Evolutionary conservation across 768 basidiomycete genomes (phyloP), one percentile per base, ranked within the genome.

Genomic region (Postia placenta): DNA sequence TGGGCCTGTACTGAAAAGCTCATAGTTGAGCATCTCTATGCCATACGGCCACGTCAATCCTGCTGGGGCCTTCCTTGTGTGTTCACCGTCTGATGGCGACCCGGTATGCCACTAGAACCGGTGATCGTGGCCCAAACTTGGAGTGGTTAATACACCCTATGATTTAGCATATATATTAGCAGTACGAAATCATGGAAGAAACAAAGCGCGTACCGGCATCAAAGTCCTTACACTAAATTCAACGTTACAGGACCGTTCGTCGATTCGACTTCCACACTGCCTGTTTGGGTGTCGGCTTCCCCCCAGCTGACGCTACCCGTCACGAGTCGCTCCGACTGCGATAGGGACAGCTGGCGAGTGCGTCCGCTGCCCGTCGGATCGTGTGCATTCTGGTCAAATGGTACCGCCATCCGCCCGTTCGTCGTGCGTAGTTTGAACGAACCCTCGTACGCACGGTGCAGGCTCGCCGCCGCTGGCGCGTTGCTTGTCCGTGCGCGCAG

Each of bases 371-470:
- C 57, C 9, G 50, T 23, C 11, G 63, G 63, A 48, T 64, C 63
- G 19, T n/a, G 2, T 33, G 33, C 49, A 28, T 41, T 24, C 14
- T 43, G 24, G 47, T 43, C 28, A 17, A 49, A 33, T 17, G 48
- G 33, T 30, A 58, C 25, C 15, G 36, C 28, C 24, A 43, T 37
- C 17, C 23, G 22, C 3, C 23, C 47, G 22, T 33, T 41, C 26
- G 52, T 55, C 40, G 67, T 61, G 2, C 36, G 45, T 24, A 66
- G 39, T 5, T 49, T 27, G 51, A 74, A 69, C 20, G 37, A 43
- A 39, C 74, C 76, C 51, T 75, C 70, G 52, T 59, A 76, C n/a
- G 70, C 59, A 5, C 58, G 50, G 43, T 69, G 61, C 4, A 76
- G 53, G 7, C 17, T 17, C 37, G 74, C 64, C 11, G 50, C 45